phyloP scores from a whole-genome alignment of 306 rosid genomes.

The Cucurbita pepo region DNA sequence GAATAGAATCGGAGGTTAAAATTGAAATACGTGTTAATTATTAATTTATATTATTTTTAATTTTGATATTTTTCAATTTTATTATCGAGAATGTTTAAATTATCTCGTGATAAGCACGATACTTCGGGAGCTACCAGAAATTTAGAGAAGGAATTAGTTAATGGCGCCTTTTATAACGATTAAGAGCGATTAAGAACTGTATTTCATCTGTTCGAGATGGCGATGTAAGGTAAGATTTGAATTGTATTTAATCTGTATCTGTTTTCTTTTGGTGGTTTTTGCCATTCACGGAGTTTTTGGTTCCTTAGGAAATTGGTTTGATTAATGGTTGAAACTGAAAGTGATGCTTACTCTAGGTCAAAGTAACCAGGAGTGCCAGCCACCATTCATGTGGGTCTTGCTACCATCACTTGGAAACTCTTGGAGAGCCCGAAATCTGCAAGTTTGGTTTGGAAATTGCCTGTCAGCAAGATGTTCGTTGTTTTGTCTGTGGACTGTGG shows the following conservation, averaged over 20 bases:
- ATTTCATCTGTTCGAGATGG: no score
- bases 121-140: no score
- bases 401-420: neutral
- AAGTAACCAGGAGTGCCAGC: constrained; percentile 20
- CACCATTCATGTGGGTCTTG: constrained; percentile 2
- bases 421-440: constrained; percentile 26
- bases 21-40: no score
- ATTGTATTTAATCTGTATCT: constrained; percentile 5
- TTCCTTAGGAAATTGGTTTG: neutral
- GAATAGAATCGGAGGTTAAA: no score
- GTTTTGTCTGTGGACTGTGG: constrained; percentile 19
- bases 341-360: constrained; percentile 10
- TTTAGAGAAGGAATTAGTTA: no score
- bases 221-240: neutral
- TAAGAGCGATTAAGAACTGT: no score
- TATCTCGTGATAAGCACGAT: no score
- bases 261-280: neutral
- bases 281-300: neutral
- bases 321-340: neutral
- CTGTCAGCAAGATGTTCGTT: constrained; percentile 15
- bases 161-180: no score
- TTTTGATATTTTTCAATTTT: no score
- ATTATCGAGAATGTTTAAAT: no score
- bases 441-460: constrained; percentile 12
- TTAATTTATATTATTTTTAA: no score